Base-by-base conservation (phyloP, 306 rosid species). In the Malus sieversii region DNA sequence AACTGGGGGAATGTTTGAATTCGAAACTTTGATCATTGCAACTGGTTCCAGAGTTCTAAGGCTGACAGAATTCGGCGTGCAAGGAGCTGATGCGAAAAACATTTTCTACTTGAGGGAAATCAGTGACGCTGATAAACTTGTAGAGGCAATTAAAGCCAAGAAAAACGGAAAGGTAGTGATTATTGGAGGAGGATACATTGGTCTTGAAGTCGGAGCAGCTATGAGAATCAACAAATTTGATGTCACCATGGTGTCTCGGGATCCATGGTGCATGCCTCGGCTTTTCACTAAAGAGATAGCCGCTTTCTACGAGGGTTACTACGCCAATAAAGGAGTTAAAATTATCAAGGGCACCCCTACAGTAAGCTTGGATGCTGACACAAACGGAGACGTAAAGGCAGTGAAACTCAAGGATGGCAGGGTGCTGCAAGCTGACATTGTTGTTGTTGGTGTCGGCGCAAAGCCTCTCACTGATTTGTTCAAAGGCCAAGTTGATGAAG, bases 191-290 rank as follows among this genome's bases (percentile, higher is more conserved):
- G 86, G 89, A 42, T 83, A 83, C 73, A 86, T 80, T 7, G 86
- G 89, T 10, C 81, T 86, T 52, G 89, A 86, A 80, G 83, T 86
- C 13, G 89, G 75, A 78, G 85, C 87, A 32, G 87, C 85, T 20
- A 44, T 83, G 75, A 83, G 72, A 68, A 55, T 66, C 70, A 86
- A 86, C 80, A 76, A 80, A 27, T 78, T 86, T 16, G 73, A 69
- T 23, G 89, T 86, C 19, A 86, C 84, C 58, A 78, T 86, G 82
- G 87, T 83, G 53, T 80, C 30, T 58, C 87, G 80, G 0, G 71
- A 68, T 1, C 30, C 58, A 1, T 80, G 81, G 84, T 80, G 75
- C 74, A 59, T 86, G 79, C 23, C 59, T 20, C 76, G 78, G n/a
- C 81, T 86, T 12, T 86, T 86, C 80, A 83, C 81, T 23, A 20